Percentiles rank a stretch among this genome's conserved stretches.
Conservation (phyloP, 345 rosid species). For the Pseudoturritis turrita region DNA sequence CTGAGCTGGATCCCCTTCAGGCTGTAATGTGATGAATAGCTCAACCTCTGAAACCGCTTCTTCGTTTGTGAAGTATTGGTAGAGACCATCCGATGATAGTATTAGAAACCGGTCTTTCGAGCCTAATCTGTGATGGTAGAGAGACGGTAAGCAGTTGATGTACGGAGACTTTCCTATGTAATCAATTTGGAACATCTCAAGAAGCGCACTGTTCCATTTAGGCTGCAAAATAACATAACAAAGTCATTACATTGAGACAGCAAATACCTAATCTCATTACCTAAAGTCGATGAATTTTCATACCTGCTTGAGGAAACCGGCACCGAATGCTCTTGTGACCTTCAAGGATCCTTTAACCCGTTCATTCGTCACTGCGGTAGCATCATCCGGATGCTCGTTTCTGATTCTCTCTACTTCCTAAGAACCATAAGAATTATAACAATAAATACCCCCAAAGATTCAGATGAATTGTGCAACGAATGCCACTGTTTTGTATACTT, state of each 20-base stretch:
- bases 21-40: conserved; percentile 74
- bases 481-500: neutral
- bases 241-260: neutral
- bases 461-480: neutral
- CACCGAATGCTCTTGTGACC: conserved; percentile 97
- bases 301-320: conserved; percentile 93
- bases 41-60: conserved; percentile 85
- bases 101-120: conserved; percentile 75
- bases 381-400: conserved; percentile 81
- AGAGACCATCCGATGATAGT: conserved; percentile 82
- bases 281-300: neutral
- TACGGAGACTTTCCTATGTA: conserved; percentile 74
- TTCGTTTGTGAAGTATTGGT: conserved; percentile 85
- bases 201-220: conserved; percentile 81
- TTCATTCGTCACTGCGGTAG: conserved; percentile 58
- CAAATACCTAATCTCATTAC: neutral
- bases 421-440: conserved; percentile 13
- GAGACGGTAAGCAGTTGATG: conserved; percentile 64
- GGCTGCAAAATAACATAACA: conserved; percentile 47
- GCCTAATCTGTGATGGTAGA: conserved; percentile 73
- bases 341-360: conserved; percentile 92
- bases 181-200: conserved; percentile 88
- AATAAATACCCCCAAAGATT: neutral
- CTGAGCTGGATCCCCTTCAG: conserved; percentile 96
- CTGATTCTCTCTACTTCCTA: conserved; percentile 89